Base-by-base conservation (phyloP, 179 eudicot genomes). In the Camellia oleifera region DNA sequence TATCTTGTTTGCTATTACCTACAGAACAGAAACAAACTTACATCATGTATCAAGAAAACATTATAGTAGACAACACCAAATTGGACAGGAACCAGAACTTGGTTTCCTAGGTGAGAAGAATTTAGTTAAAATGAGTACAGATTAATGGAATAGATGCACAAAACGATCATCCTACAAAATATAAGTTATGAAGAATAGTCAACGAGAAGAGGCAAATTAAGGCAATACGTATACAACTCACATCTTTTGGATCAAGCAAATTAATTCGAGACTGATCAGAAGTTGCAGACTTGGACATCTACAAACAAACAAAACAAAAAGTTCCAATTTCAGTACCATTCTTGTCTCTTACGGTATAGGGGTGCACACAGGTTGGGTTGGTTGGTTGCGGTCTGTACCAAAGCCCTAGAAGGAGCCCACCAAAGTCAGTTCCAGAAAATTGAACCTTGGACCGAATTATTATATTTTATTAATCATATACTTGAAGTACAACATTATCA, bases 251-350 rank as follows among this genome's bases (percentile, higher is more conserved):
- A 81, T 94, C 98, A 75, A 94, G 93, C 81, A 94, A 86, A 78
- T 94, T 94, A 44, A 94, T 94, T 77, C 98, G 91, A 77, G 97
- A 94, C 79, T 89, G 97, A 77, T 94, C 98, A 44, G 98, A 94
- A 80, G 98, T 88, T 20, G 98, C 94, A 50, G 98, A 94, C 84
- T 94, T 94, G 70, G 98, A 94, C 98, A 94, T 94, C 98, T 94
- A 79, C 80, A 83, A 71, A 69, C 57, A 81, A 84, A 84, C 52
- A 48, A 73, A 80, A 75, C 52, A 52, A 67, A 10, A 23, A 61
- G 3, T 32, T n/a, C n/a, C n/a, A n/a, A n/a, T n/a, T n/a, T n/a
- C n/a, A n/a, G n/a, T n/a, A n/a, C n/a, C n/a, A n/a, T n/a, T n/a
- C n/a, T n/a, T n/a, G n/a, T n/a, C n/a, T n/a, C n/a, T n/a, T n/a